These are phyloP conservation scores for Stagonosporopsis rhizophila DNA, from an alignment of 2,329 filamentous ascomycete species.

Conservation along the genomic window DNA sequence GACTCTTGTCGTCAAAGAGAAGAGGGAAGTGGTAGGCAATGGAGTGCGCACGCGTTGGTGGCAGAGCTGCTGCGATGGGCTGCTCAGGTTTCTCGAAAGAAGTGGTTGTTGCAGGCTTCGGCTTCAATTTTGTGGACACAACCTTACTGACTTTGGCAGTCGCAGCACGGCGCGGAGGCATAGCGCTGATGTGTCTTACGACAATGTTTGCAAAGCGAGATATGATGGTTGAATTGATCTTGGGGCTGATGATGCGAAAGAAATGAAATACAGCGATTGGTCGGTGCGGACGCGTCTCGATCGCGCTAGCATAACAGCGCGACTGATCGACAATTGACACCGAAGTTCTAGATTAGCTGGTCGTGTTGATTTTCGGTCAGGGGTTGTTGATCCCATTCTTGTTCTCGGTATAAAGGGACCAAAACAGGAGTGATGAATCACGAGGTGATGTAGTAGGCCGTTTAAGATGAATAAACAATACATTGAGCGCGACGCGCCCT, in stretches of 20 bases:
- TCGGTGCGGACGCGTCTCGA: slow-evolving; percentile 14
- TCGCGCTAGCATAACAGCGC: slow-evolving; percentile 7
- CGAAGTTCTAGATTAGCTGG: no score
- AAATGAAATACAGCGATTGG: slow-evolving; percentile 8
- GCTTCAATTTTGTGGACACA: slow-evolving; percentile 1
- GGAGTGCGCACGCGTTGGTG: slow-evolving; percentile 37
- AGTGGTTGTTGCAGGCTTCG: slow-evolving; percentile 4
- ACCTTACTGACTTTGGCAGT: background rate
- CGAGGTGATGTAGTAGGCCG: no score
- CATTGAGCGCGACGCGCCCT: background rate
- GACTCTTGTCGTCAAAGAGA: slow-evolving; percentile 25
- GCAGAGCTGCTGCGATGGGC: slow-evolving; percentile 24
- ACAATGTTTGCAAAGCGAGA: slow-evolving; percentile 3
- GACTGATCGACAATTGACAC: background rate
- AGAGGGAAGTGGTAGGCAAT: slow-evolving; percentile 42
- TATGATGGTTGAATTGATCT: slow-evolving; percentile 2
- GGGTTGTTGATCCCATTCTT: no score
- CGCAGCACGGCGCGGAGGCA: slow-evolving; percentile 25
- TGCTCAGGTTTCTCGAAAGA: slow-evolving; percentile 24
- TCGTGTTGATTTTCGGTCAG: no score
- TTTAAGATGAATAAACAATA: background rate
- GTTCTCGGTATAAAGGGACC: no score
- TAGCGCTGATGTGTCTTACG: slow-evolving; percentile 3
- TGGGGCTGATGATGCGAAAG: slow-evolving; percentile 4
- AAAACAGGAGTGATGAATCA: no score